Percentiles rank a stretch among this genome's conserved stretches.
Evolutionary conservation across 1,284 basidiomycete genomes (phyloP).

Genomic region (Cystobasidium sp.): DNA sequence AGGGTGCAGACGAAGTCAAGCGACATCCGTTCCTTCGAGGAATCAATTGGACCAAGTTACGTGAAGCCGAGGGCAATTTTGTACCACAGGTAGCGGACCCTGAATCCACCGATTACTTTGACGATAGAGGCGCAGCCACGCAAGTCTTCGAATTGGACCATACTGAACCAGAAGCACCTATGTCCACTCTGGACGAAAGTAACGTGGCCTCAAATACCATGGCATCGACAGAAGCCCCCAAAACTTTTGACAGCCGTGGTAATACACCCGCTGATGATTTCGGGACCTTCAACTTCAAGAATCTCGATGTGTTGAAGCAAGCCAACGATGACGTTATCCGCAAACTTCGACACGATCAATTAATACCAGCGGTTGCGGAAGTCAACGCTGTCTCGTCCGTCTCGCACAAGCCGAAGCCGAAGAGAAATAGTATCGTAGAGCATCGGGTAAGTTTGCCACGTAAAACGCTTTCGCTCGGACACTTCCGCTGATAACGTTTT

Average conservation of each 20-base stretch:
- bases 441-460: slow-evolving; percentile 46
- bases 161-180: slow-evolving; percentile 59
- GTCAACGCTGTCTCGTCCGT: slow-evolving; percentile 8
- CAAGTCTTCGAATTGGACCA: slow-evolving; percentile 82
- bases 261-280: slow-evolving; percentile 76
- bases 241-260: slow-evolving; percentile 47
- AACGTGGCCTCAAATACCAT: slow-evolving; percentile 54
- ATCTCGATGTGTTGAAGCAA: slow-evolving; percentile 92
- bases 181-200: slow-evolving; percentile 60
- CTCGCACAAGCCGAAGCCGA: slow-evolving; percentile 51
- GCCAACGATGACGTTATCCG: slow-evolving; percentile 98
- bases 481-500: neutral
- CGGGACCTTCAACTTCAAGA: slow-evolving; percentile 98
- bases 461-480: neutral
- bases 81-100: slow-evolving; percentile 94
- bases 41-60: slow-evolving; percentile 91
- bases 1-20: slow-evolving; percentile 92
- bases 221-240: slow-evolving; percentile 59
- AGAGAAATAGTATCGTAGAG: slow-evolving; percentile 47
- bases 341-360: slow-evolving; percentile 68
- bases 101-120: slow-evolving; percentile 99
- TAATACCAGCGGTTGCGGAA: slow-evolving; percentile 42
- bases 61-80: slow-evolving; percentile 86
- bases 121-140: slow-evolving; percentile 86
- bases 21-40: slow-evolving; percentile 86